Conservation (phyloP, 495 filamentous ascomycete species). For the Pyronema omphalodes region DNA sequence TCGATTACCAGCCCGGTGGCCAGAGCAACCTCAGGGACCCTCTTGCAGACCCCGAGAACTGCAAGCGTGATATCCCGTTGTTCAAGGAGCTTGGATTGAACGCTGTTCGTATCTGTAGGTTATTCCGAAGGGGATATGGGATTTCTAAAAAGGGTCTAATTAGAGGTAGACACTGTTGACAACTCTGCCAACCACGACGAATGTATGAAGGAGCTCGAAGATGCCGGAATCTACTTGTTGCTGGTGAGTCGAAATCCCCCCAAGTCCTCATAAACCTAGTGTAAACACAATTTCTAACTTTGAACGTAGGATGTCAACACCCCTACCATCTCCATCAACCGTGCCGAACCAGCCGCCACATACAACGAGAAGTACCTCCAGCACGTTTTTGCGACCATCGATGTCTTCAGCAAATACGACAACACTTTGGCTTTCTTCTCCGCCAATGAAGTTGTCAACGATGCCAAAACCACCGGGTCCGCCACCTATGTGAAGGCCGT, state of each 20-base stretch:
- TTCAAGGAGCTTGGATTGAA: conserved; percentile 81
- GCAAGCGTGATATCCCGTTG: conserved; percentile 64
- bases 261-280: neutral
- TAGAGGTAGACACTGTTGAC: conserved; percentile 49
- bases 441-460: conserved; percentile 92
- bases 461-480: conserved; percentile 47
- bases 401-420: conserved; percentile 66
- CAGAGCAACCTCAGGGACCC: conserved; percentile 62
- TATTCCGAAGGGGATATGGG: neutral
- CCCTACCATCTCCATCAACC: conserved; percentile 66
- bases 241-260: conserved; percentile 32
- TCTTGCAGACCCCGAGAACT: conserved; percentile 41
- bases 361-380: conserved; percentile 90
- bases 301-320: conserved; percentile 38
- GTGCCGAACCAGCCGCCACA: conserved; percentile 49
- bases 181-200: conserved; percentile 65
- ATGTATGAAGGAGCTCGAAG: conserved; percentile 66
- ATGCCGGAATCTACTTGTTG: conserved; percentile 81
- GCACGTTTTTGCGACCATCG: conserved; percentile 82
- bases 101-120: conserved; percentile 58
- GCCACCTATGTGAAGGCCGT: conserved; percentile 88
- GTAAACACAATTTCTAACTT: neutral
- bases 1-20: conserved; percentile 92
- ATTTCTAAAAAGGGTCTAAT: neutral
- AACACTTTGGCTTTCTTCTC: conserved; percentile 94